Conservation (phyloP, 345 rosid species). For the Leavenworthia alabamica region DNA sequence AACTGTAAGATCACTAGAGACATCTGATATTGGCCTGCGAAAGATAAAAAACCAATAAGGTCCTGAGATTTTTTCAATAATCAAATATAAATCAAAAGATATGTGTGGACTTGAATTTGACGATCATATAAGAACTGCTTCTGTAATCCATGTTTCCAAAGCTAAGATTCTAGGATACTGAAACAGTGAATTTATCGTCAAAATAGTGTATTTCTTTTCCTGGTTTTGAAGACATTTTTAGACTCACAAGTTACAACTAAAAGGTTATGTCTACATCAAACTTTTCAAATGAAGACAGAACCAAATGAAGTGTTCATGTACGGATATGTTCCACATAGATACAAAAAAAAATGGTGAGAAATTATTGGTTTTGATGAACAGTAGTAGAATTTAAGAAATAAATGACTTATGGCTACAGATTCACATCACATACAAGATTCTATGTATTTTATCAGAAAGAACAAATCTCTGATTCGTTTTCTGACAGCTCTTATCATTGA, state of each 20-base stretch:
- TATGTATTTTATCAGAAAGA: background rate
- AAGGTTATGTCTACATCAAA: constrained; percentile 15
- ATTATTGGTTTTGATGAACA: constrained; percentile 24
- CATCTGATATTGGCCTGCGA: constrained; percentile 95
- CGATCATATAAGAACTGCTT: constrained; percentile 36
- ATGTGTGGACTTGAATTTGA: constrained; percentile 33
- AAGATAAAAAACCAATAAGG: background rate
- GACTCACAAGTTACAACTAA: constrained; percentile 5
- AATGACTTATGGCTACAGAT: constrained; percentile 26
- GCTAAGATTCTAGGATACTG: constrained; percentile 12
- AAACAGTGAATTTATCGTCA: constrained; percentile 1
- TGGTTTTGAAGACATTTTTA: constrained; percentile 11
- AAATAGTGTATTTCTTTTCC: background rate
- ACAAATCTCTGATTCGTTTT: constrained; percentile 8
- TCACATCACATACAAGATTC: too few species aligned
- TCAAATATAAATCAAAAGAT: constrained; percentile 10
- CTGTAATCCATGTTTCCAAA: constrained; percentile 28
- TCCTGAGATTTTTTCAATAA: constrained; percentile 5
- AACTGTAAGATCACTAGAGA: constrained; percentile 82
- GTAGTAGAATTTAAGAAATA: background rate
- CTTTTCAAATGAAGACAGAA: constrained; percentile 28
- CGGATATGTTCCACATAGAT: constrained; percentile 27
- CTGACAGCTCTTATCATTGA: too few species aligned
- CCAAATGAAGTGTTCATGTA: constrained; percentile 20
- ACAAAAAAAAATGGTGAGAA: constrained; percentile 5